Conservation (phyloP, 345 rosid genomes). For the Eucalyptus cladocalyx region DNA sequence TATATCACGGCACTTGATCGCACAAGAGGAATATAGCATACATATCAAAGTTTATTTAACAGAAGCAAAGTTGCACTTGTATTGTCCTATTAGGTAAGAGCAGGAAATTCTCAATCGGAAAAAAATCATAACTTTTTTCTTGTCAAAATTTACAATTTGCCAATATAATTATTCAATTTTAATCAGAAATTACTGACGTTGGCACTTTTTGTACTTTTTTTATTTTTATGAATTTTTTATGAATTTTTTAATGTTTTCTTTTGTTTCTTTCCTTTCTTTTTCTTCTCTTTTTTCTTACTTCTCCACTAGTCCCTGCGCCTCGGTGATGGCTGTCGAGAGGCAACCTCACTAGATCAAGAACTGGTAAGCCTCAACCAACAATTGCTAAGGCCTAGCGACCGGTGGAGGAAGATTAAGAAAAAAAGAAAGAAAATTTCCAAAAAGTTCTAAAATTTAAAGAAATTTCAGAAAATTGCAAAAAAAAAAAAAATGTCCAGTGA, state of each 20-base stretch:
- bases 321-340: not conserved
- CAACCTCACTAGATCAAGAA: not conserved
- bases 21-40: not conserved
- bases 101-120: not conserved
- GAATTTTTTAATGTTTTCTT: not conserved
- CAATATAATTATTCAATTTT: too few species aligned
- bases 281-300: not conserved
- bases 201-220: not conserved
- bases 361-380: not conserved
- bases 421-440: too few species aligned
- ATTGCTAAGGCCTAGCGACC: not conserved
- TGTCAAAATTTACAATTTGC: not conserved
- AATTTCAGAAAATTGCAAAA: not conserved
- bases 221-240: too few species aligned
- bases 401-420: not conserved
- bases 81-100: not conserved
- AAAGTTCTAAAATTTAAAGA: not conserved
- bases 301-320: rapidly evolving
- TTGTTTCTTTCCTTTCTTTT: not conserved
- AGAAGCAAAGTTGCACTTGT: not conserved
- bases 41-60: not conserved
- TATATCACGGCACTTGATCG: not conserved
- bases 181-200: rapidly evolving
- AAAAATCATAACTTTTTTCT: not conserved
- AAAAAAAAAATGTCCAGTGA: too few species aligned